Evolutionary conservation across 2,329 filamentous ascomycete species (phyloP).

Genomic region (Hypoxylon sp.): DNA sequence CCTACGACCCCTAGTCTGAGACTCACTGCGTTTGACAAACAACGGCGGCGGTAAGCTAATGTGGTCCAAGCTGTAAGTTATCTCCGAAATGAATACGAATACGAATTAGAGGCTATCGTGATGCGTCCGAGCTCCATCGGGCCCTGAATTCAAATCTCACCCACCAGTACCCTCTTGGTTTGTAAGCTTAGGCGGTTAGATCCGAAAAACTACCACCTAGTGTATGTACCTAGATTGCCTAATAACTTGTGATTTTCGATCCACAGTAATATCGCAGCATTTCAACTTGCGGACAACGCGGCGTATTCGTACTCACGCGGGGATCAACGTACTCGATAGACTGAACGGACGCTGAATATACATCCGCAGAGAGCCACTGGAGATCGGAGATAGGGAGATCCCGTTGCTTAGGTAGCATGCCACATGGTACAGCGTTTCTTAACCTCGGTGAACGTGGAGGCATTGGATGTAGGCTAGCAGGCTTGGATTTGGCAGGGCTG

Average conservation of each 20-base stretch:
- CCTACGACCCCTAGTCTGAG: constrained; percentile 23
- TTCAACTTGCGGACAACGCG: neutral
- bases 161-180: neutral
- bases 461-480: neutral
- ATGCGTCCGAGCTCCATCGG: neutral
- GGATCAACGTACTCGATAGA: neutral
- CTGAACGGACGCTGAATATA: neutral
- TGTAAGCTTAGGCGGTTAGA: neutral
- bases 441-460: neutral
- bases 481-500: neutral
- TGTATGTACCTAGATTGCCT: too few species aligned
- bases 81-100: neutral
- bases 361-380: neutral
- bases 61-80: neutral
- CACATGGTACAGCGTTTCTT: too few species aligned
- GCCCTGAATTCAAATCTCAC: neutral
- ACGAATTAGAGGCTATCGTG: neutral
- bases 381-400: neutral
- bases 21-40: constrained; percentile 18
- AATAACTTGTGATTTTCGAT: neutral
- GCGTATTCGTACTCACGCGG: neutral
- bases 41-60: constrained; percentile 3
- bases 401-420: too few species aligned
- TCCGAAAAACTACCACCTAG: neutral
- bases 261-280: neutral